Evolutionary conservation across 257 asterid species (phyloP).

Genomic region (Ilex aquifolium): DNA sequence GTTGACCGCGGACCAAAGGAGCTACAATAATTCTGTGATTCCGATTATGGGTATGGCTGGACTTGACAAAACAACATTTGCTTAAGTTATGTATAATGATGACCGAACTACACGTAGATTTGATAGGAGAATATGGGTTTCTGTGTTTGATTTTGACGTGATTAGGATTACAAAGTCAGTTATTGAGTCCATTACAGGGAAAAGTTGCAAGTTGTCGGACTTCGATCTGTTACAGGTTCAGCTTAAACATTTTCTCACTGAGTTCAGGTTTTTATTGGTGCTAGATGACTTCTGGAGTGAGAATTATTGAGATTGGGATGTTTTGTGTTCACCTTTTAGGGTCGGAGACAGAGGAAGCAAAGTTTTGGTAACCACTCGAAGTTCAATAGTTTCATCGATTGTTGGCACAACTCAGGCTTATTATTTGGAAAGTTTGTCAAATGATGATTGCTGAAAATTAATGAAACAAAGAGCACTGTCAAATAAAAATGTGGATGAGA

Average conservation of each 20-base stretch:
- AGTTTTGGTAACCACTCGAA: conserved; percentile 25
- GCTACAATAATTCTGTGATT: conserved; percentile 18
- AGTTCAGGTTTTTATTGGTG: background rate
- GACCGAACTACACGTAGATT: background rate
- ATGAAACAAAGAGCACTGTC: conserved; percentile 25
- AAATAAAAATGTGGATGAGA: background rate
- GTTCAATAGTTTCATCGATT: conserved; percentile 29
- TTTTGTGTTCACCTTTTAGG: background rate
- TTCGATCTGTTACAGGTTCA: conserved; percentile 3
- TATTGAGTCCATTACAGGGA: conserved; percentile 24
- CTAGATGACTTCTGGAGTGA: conserved; percentile 13
- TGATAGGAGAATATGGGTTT: conserved; percentile 25
- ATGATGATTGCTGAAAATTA: conserved; percentile 29
- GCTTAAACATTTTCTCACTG: background rate
- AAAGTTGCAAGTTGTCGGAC: conserved; percentile 14
- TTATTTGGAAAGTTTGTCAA: conserved; percentile 17
- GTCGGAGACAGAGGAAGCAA: conserved; percentile 1
- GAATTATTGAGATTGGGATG: conserved; percentile 7
- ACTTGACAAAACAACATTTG: conserved; percentile 32
- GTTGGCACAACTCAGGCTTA: conserved; percentile 16
- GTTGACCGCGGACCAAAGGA: background rate
- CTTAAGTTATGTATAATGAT: conserved; percentile 22
- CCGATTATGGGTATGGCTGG: conserved; percentile 41
- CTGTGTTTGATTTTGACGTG: conserved; percentile 25
- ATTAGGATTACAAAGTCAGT: conserved; percentile 24